These are phyloP conservation scores for Pseudocercospora crystallina DNA, from an alignment of 2,329 filamentous ascomycete genomes.

Conservation along the genomic window DNA sequence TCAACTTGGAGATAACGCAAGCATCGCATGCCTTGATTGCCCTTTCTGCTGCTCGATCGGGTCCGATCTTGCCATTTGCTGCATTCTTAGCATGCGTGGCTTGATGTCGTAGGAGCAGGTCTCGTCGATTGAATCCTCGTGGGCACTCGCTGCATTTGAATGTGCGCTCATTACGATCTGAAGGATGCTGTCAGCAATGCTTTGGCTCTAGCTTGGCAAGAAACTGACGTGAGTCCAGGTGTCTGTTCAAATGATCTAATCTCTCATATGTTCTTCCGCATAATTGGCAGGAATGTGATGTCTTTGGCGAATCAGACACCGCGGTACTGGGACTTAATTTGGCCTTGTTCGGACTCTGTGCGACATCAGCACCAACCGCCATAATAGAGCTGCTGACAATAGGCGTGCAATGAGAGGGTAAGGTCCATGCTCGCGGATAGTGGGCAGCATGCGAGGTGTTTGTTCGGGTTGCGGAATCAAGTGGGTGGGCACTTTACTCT, in stretches of 20 bases:
- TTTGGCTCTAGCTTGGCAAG: too few species aligned
- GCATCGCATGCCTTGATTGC: slow-evolving; percentile 34
- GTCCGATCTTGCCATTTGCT: slow-evolving; percentile 22
- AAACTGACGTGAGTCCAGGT: slow-evolving; percentile 33
- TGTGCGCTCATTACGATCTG: slow-evolving; percentile 31
- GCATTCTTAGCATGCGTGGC: slow-evolving; percentile 31
- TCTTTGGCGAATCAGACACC: neutral
- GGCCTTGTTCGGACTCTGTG: slow-evolving; percentile 1
- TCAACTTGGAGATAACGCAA: slow-evolving; percentile 35
- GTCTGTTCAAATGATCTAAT: slow-evolving; percentile 33
- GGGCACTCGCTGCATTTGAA: slow-evolving; percentile 34
- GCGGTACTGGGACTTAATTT: neutral
- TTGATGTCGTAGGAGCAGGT: slow-evolving; percentile 34
- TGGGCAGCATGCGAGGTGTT: slow-evolving; percentile 1
- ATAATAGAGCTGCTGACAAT: slow-evolving; percentile 6
- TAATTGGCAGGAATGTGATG: slow-evolving; percentile 27
- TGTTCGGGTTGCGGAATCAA: neutral
- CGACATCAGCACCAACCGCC: too few species aligned
- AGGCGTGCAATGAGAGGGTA: neutral
- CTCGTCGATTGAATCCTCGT: slow-evolving; percentile 34
- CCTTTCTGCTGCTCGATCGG: slow-evolving; percentile 24
- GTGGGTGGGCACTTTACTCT: too few species aligned
- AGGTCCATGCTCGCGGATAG: neutral
- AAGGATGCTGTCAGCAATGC: too few species aligned
- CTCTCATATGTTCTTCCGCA: slow-evolving; percentile 33